Base-by-base conservation (phyloP, 2,329 filamentous ascomycete species). In the Dendryphion nanum region DNA sequence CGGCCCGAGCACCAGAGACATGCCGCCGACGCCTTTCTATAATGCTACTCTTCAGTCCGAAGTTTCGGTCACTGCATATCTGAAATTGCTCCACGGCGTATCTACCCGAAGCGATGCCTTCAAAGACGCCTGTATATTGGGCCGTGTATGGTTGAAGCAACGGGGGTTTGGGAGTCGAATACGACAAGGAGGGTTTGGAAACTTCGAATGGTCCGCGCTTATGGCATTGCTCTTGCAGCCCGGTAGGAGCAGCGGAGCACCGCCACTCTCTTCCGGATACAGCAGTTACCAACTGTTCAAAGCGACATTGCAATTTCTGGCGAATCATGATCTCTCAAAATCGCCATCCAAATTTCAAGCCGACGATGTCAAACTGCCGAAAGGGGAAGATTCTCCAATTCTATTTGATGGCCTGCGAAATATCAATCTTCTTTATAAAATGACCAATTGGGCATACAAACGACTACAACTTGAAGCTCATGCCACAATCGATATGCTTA, bases 241-340 rank as follows among this genome's bases (percentile, higher is more conserved):
- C n/a, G 87, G 87, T 18, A 85, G 83, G 5, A 77, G 80, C 5
- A 83, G 83, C 42, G 85, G 86, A 2, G 78, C 82, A 47, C 77
- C 85, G 2, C 70, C 87, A 5, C 74, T 97, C 13, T 89, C 89
- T 5, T 75, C 80, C 4, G 87, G 87, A 6, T 85, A 95, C 54
- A 95, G 86, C 69, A 86, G 85, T 65, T 93, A 91, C 17, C 91
- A 97, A 65, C 76, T 97, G 30, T 96, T 98, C 76, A 97, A 96
- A 67, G 90, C 89, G 3, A 82, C 84, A 1, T 71, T 98, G n/a
- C 91, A 96, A 59, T 93, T 91, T 50, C 71, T 98, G 14, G 82
- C 85, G 1, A 77, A 79, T 2, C 83, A 79, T 24, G 83, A 95
- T 55, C 71, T 96, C 38, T 73, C 71, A 40, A 83, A 79, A 52